Percentiles rank a stretch among this genome's conserved stretches.
phyloP scores from a whole-genome alignment of 192 early-diverging fungal species.

The Linnemannia zychae region DNA sequence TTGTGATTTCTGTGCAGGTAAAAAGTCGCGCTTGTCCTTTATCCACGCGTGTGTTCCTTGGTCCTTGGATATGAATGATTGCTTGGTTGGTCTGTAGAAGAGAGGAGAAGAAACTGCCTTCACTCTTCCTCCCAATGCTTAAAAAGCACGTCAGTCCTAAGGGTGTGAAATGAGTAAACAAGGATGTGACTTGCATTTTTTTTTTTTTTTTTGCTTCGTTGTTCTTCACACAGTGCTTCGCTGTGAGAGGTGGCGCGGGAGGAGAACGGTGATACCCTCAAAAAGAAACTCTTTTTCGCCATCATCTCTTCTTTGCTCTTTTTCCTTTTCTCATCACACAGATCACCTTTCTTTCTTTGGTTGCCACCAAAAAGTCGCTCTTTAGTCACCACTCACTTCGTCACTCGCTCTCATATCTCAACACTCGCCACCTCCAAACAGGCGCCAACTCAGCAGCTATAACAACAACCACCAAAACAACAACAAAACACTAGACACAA shows the following conservation, averaged over 20 bases:
- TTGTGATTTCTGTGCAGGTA: neutral
- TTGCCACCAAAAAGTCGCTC: neutral
- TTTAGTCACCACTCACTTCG: neutral
- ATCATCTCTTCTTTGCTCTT: slow-evolving; percentile 12
- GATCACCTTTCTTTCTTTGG: neutral
- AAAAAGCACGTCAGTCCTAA: neutral
- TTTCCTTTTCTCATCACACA: neutral
- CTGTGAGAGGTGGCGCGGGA: neutral
- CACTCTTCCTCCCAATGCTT: no score
- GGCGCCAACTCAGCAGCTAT: neutral
- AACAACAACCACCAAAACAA: neutral
- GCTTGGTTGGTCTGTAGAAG: neutral
- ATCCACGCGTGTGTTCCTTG: neutral
- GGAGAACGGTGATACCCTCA: neutral
- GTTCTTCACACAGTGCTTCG: neutral
- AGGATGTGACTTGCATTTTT: slow-evolving; percentile 16
- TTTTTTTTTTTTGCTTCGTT: slow-evolving; percentile 33
- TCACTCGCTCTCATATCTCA: neutral
- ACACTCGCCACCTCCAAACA: no score
- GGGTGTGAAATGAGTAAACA: neutral
- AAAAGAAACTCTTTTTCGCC: neutral
- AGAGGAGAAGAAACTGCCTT: neutral
- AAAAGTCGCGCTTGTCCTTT: neutral
- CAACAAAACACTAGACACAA: neutral
- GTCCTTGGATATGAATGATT: neutral